phyloP scores from a whole-genome alignment of 805 yeast species.

The Kuraishia piskuri region DNA sequence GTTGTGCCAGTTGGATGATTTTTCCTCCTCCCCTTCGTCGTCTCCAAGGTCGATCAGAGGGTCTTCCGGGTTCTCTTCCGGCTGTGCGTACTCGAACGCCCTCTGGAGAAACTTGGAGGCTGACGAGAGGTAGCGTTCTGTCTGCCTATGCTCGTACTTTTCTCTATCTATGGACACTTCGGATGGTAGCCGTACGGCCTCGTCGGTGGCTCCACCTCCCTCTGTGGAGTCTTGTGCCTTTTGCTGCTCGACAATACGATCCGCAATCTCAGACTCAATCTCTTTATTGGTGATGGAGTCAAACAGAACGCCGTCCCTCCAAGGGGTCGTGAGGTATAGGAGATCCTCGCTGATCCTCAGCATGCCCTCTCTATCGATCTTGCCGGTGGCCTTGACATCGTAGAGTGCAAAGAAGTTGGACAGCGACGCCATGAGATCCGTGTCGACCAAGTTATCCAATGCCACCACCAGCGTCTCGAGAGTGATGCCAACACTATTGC shows the following conservation, averaged over 20 bases:
- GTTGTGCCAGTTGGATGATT: constrained; percentile 8
- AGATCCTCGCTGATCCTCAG: constrained; percentile 83
- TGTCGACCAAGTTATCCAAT: constrained; percentile 55
- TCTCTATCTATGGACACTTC: constrained; percentile 58
- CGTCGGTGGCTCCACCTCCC: constrained; percentile 21
- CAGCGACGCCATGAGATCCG: constrained; percentile 71
- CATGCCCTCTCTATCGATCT: constrained; percentile 70
- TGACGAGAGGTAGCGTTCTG: constrained; percentile 77
- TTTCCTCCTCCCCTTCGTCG: constrained; percentile 18
- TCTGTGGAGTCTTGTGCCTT: constrained; percentile 19
- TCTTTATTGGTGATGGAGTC: constrained; percentile 57
- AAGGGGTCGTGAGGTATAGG: constrained; percentile 72
- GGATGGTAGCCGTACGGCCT: constrained; percentile 40
- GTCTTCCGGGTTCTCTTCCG: constrained; percentile 39
- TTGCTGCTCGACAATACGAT: constrained; percentile 39
- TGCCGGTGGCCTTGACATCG: constrained; percentile 50
- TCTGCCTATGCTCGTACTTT: constrained; percentile 51
- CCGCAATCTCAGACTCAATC: constrained; percentile 63
- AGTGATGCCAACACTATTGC: constrained; percentile 44
- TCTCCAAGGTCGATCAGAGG: constrained; percentile 35
- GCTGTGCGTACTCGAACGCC: constrained; percentile 85
- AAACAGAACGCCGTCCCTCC: constrained; percentile 63
- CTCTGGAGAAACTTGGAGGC: constrained; percentile 81
- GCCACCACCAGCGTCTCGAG: constrained; percentile 69
- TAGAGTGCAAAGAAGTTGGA: constrained; percentile 74